phyloP scores from a whole-genome alignment of 345 rosid genomes.

The Alliaria petiolata region DNA sequence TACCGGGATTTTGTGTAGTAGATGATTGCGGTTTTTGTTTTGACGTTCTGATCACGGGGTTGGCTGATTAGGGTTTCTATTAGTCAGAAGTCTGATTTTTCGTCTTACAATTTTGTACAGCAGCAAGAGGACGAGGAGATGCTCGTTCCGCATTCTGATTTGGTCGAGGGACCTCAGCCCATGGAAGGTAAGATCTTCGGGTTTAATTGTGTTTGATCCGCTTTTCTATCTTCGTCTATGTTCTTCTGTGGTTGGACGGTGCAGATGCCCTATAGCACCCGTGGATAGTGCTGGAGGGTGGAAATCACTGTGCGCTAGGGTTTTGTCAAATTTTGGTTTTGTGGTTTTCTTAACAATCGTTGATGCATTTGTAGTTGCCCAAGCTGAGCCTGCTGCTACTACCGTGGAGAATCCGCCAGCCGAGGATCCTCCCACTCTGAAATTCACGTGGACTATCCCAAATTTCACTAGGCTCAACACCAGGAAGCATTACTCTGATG shows the following conservation, averaged over 20 bases:
- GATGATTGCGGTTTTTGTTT: slow-evolving; percentile 3
- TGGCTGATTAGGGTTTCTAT: slow-evolving; percentile 21
- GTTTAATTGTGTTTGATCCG: background rate
- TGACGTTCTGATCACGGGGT: slow-evolving; percentile 10
- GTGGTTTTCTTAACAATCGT: slow-evolving; percentile 13
- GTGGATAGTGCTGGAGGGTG: slow-evolving; percentile 15
- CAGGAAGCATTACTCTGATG: slow-evolving; percentile 83
- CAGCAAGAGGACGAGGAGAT: slow-evolving; percentile 96
- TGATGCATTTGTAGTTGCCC: slow-evolving; percentile 44
- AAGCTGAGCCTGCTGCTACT: slow-evolving; percentile 50
- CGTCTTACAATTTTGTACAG: slow-evolving; percentile 14
- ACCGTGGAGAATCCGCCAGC: slow-evolving; percentile 61
- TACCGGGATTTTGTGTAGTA: background rate
- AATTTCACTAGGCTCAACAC: slow-evolving; percentile 67
- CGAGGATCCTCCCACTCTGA: slow-evolving; percentile 80
- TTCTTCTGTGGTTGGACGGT: background rate
- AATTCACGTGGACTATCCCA: slow-evolving; percentile 77
- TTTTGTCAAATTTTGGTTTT: slow-evolving; percentile 17
- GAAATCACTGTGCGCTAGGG: slow-evolving; percentile 29
- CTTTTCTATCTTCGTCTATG: background rate
- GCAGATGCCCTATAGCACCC: background rate
- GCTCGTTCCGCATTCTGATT: slow-evolving; percentile 86
- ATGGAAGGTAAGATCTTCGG: slow-evolving; percentile 61
- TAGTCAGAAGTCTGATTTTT: slow-evolving; percentile 8
- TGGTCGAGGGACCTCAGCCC: slow-evolving; percentile 86